Percentiles rank a stretch among this genome's conserved stretches.
Conservation (phyloP, 768 basidiomycete species). For the Agaricus subrufescens region DNA sequence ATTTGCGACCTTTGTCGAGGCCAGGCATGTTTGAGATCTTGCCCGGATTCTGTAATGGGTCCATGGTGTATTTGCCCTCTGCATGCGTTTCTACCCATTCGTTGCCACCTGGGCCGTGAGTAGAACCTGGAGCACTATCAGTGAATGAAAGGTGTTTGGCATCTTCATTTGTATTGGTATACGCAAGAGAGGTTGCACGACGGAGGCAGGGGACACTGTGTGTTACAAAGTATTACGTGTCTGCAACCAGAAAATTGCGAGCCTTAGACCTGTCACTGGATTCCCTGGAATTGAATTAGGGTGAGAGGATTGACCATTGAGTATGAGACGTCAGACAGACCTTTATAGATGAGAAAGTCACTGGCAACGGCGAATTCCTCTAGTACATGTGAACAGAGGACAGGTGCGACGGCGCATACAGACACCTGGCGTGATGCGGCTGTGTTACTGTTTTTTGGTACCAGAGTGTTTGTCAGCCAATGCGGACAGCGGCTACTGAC, state of each 20-base stretch:
- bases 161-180: slow-evolving; percentile 95
- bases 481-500: slow-evolving; percentile 41
- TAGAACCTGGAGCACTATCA: slow-evolving; percentile 43
- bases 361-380: slow-evolving; percentile 99
- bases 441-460: slow-evolving; percentile 95
- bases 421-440: slow-evolving; percentile 87
- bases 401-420: slow-evolving; percentile 18
- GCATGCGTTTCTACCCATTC: slow-evolving; percentile 99
- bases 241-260: slow-evolving; percentile 88
- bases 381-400: slow-evolving; percentile 18
- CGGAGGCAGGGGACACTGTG: slow-evolving; percentile 96
- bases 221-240: slow-evolving; percentile 96
- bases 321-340: slow-evolving; percentile 37
- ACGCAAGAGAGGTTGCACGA: slow-evolving; percentile 86
- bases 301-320: neutral
- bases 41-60: slow-evolving; percentile 54
- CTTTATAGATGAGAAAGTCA: slow-evolving; percentile 96
- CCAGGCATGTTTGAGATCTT: slow-evolving; percentile 88
- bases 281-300: slow-evolving; percentile 56
- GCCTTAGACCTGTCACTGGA: slow-evolving; percentile 82
- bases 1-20: slow-evolving; percentile 33
- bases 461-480: slow-evolving; percentile 47
- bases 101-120: slow-evolving; percentile 51
- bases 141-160: slow-evolving; percentile 88
- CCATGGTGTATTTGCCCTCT: slow-evolving; percentile 52